Conservation (phyloP, 805 yeast species). For the Torulaspora quercuum region DNA sequence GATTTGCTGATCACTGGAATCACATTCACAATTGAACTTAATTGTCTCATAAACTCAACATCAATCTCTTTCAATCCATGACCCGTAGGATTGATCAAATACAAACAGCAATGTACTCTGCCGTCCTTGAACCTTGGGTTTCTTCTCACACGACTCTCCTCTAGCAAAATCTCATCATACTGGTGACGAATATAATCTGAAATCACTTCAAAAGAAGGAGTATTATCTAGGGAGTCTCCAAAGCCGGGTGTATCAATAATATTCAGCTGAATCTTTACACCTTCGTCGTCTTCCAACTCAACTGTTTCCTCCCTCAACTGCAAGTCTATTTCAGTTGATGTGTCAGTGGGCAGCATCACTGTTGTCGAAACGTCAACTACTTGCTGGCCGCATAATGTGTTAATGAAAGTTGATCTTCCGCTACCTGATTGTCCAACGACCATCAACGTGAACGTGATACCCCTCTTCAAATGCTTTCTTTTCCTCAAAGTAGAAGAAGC, state of each 20-base stretch:
- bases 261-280: constrained; percentile 72
- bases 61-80: constrained; percentile 78
- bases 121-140: constrained; percentile 84
- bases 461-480: constrained; percentile 76
- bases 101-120: constrained; percentile 70
- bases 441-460: constrained; percentile 81
- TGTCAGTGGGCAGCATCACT: constrained; percentile 51
- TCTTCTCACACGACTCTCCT: constrained; percentile 77
- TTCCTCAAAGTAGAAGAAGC: constrained; percentile 61
- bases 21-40: constrained; percentile 77
- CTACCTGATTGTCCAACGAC: constrained; percentile 83
- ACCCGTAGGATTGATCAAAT: constrained; percentile 79
- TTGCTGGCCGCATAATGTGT: constrained; percentile 84
- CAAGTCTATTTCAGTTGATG: constrained; percentile 47
- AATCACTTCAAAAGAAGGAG: constrained; percentile 60
- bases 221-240: constrained; percentile 70
- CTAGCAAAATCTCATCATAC: constrained; percentile 76
- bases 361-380: constrained; percentile 73
- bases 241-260: constrained; percentile 83
- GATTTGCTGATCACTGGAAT: constrained; percentile 84
- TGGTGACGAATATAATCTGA: constrained; percentile 80
- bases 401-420: constrained; percentile 90
- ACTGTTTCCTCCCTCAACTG: constrained; percentile 73
- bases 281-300: constrained; percentile 83
- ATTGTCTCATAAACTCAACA: constrained; percentile 69